Conservation (phyloP, 164 flowering plant species). For the Nymphaea colorata region DNA sequence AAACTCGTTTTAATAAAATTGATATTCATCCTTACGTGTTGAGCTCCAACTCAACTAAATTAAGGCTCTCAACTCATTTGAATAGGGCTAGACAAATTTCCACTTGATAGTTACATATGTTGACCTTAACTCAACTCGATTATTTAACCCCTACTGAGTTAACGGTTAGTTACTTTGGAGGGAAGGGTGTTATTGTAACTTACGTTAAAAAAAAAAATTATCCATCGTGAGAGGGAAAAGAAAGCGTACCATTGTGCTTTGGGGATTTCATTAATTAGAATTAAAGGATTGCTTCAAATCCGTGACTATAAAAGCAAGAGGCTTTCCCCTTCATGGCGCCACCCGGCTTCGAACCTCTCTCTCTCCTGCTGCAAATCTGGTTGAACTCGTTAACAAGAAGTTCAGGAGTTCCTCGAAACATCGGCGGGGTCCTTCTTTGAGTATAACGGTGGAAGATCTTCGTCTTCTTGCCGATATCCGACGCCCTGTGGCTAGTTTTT, state of each 20-base stretch:
- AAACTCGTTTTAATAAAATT: too few relatives aligned
- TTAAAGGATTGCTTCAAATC: background rate
- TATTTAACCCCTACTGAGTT: too few relatives aligned
- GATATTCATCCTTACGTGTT: too few relatives aligned
- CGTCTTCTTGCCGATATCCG: background rate
- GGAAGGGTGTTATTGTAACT: too few relatives aligned
- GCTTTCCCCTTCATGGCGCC: background rate
- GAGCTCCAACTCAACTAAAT: too few relatives aligned
- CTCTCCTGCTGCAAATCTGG: too few relatives aligned
- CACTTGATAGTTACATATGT: too few relatives aligned
- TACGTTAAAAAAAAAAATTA: too few relatives aligned
- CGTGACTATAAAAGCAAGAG: background rate
- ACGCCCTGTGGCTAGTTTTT: background rate
- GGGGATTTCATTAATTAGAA: background rate
- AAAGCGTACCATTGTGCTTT: background rate
- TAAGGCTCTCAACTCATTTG: too few relatives aligned
- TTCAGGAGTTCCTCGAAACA: background rate
- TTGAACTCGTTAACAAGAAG: background rate
- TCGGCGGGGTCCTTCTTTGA: background rate
- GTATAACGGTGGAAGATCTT: background rate
- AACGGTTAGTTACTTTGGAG: too few relatives aligned
- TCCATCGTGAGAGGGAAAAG: background rate
- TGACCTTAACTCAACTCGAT: too few relatives aligned
- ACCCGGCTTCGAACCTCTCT: background rate
- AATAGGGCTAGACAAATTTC: too few relatives aligned